Conservation (phyloP, 148 eudicot species). For the Polygonum maritimum region DNA sequence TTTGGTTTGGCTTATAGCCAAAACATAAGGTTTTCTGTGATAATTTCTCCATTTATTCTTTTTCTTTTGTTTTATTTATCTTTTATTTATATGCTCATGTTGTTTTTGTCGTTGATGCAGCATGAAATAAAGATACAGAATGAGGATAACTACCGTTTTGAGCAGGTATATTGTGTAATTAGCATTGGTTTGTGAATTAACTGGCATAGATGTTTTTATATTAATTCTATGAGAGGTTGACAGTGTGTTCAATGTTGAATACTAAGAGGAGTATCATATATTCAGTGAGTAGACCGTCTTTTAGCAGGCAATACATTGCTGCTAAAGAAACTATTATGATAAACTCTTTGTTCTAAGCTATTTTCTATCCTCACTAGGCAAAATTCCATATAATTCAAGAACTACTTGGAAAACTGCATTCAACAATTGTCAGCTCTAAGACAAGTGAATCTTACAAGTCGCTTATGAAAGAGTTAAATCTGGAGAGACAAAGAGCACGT, state of each 20-base stretch:
- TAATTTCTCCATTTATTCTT: neutral
- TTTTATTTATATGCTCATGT: neutral
- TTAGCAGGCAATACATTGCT: neutral
- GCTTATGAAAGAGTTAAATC: constrained; percentile 67
- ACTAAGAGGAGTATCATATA: neutral
- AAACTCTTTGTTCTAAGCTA: neutral
- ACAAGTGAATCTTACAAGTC: constrained; percentile 54
- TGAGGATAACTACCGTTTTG: constrained; percentile 75
- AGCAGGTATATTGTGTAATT: constrained; percentile 51
- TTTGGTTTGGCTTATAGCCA: neutral
- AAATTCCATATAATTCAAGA: constrained; percentile 93
- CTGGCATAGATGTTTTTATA: neutral
- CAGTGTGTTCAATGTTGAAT: neutral
- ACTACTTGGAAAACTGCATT: constrained; percentile 84
- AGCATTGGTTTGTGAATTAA: neutral
- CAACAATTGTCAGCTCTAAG: constrained; percentile 39
- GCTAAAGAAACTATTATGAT: neutral
- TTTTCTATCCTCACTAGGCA: constrained; percentile 35
- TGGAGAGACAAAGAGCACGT: constrained; percentile 75
- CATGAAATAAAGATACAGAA: constrained; percentile 85
- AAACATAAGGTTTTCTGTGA: neutral
- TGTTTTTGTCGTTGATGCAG: constrained; percentile 34
- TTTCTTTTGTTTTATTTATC: neutral
- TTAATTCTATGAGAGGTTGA: neutral
- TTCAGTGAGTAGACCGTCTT: neutral